These are phyloP conservation scores for Amylostereum chailletii DNA, from an alignment of 1,284 basidiomycete species.

Conservation along the genomic window DNA sequence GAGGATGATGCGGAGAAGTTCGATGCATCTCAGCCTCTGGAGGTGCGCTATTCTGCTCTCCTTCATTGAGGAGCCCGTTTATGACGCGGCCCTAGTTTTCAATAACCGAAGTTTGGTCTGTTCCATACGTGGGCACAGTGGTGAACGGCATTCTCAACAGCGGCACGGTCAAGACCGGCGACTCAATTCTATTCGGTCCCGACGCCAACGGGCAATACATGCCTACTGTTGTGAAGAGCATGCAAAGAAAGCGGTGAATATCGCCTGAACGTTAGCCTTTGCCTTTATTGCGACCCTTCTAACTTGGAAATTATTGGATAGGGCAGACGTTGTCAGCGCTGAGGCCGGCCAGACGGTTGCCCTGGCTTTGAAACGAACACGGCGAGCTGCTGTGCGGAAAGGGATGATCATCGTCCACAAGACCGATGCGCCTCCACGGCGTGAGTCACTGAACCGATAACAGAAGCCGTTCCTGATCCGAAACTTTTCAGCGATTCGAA, in stretches of 20 bases:
- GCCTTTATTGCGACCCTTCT: not conserved
- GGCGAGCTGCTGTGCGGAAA: conserved; percentile 79
- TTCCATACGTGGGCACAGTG: conserved; percentile 93
- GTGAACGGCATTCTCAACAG: conserved; percentile 87
- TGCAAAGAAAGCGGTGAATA: conserved; percentile 83
- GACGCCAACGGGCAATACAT: conserved; percentile 90
- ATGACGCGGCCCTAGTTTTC: conserved; percentile 46
- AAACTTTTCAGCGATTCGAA: conserved; percentile 48
- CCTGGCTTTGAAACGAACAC: conserved; percentile 86
- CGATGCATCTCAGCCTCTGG: conserved; percentile 78
- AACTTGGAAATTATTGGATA: conserved; percentile 16
- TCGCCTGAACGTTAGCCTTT: not conserved
- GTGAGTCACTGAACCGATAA: conserved; percentile 24
- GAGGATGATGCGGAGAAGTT: conserved; percentile 78
- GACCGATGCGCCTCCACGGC: conserved; percentile 69
- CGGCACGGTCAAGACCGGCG: conserved; percentile 72
- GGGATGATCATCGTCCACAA: conserved; percentile 89
- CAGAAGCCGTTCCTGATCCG: not conserved
- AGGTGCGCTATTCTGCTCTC: conserved; percentile 37
- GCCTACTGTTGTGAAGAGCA: conserved; percentile 78
- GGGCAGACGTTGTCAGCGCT: conserved; percentile 76
- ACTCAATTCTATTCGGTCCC: conserved; percentile 82
- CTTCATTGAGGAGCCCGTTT: conserved; percentile 4
- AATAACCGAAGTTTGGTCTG: conserved; percentile 76
- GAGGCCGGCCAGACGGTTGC: conserved; percentile 96